phyloP scores from a whole-genome alignment of 176 grass and related monocot species.

The Carex pumila region DNA sequence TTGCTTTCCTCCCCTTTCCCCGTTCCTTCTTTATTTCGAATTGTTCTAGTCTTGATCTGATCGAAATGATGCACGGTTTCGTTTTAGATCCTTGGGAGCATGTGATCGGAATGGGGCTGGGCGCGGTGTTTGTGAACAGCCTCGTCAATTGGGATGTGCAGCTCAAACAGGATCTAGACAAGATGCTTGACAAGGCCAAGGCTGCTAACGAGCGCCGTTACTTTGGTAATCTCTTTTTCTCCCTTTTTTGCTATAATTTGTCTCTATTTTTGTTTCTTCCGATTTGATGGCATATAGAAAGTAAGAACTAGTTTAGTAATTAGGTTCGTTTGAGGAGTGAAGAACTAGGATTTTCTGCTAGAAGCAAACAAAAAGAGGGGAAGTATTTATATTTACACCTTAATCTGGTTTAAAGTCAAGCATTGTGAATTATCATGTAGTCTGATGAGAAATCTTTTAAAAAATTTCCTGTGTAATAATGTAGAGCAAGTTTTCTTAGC shows the following conservation, averaged over 20 bases:
- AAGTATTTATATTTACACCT: not conserved
- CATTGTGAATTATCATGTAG: not conserved
- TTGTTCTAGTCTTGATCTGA: not conserved
- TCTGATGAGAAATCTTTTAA: not conserved
- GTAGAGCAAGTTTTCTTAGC: not conserved
- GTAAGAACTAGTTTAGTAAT: not conserved
- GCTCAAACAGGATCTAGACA: conserved; percentile 85
- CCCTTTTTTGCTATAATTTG: not conserved
- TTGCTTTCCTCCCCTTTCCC: not conserved
- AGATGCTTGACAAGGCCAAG: conserved; percentile 89
- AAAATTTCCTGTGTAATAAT: not conserved
- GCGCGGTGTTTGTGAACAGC: conserved; percentile 71
- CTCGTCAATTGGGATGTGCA: conserved; percentile 86
- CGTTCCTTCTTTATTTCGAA: not conserved
- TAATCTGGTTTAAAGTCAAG: not conserved
- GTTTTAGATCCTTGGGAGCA: conserved; percentile 92
- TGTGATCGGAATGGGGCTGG: conserved; percentile 78
- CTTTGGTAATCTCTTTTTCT: conserved; percentile 44
- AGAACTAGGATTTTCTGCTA: not conserved
- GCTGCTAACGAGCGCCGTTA: conserved; percentile 87
- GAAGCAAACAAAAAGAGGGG: not conserved
- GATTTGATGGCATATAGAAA: conserved; percentile 1
- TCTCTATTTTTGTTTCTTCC: not conserved
- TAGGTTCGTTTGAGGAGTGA: not conserved
- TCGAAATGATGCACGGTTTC: not conserved